These are phyloP conservation scores for Trametes sanguinea DNA, from an alignment of 768 basidiomycete species.

Conservation along the genomic window DNA sequence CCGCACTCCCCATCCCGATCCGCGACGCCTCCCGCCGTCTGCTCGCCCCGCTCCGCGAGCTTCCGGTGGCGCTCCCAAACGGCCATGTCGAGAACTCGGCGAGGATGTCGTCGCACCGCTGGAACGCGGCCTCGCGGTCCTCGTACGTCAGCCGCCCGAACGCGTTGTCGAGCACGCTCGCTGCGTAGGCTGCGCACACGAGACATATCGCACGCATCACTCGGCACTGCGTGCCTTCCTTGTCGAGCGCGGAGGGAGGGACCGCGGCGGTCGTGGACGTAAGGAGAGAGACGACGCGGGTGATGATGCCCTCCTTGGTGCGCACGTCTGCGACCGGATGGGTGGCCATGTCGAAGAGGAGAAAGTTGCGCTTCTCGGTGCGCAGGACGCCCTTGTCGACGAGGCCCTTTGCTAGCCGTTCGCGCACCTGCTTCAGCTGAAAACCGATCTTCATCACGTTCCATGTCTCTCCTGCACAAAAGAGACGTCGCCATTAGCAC, in stretches of 20 bases:
- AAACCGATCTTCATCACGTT: slow-evolving; percentile 99
- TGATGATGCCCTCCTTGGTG: slow-evolving; percentile 83
- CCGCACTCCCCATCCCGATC: slow-evolving; percentile 57
- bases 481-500: slow-evolving; percentile 9
- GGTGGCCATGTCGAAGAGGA: slow-evolving; percentile 99
- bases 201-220: slow-evolving; percentile 80
- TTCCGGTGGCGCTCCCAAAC: slow-evolving; percentile 50
- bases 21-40: slow-evolving; percentile 42
- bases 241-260: slow-evolving; percentile 70
- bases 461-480: slow-evolving; percentile 88
- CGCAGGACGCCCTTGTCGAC: slow-evolving; percentile 99
- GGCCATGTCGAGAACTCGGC: slow-evolving; percentile 93
- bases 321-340: slow-evolving; percentile 95
- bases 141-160: slow-evolving; percentile 88
- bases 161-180: slow-evolving; percentile 93
- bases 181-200: slow-evolving; percentile 90
- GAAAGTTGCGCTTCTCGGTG: slow-evolving; percentile 98
- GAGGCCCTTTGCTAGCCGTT: slow-evolving; percentile 93
- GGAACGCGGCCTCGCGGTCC: slow-evolving; percentile 90
- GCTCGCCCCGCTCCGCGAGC: slow-evolving; percentile 20
- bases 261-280: slow-evolving; percentile 82
- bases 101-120: slow-evolving; percentile 90
- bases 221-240: slow-evolving; percentile 80
- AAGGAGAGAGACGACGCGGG: slow-evolving; percentile 73
- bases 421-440: slow-evolving; percentile 97